A percentile compares a stretch with the other conserved stretches of the same genome.
phyloP scores from a whole-genome alignment of 306 rosid genomes.

The Cucumis cinereus region DNA sequence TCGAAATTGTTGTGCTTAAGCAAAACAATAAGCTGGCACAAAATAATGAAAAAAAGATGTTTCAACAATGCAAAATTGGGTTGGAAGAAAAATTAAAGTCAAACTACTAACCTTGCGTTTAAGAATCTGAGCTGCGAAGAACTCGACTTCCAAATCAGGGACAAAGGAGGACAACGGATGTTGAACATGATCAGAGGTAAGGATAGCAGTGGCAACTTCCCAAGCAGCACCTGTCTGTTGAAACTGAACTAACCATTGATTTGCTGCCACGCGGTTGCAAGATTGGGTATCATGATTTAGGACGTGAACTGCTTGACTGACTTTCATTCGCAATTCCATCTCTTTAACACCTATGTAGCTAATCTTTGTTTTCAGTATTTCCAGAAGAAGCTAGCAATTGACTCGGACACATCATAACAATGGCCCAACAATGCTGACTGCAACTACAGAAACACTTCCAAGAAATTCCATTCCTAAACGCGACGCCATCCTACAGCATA shows the following conservation, averaged over 20 bases:
- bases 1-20: neutral
- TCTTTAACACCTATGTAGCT: neutral
- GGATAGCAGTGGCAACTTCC: conserved; percentile 90
- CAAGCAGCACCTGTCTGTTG: conserved; percentile 93
- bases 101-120: conserved; percentile 60
- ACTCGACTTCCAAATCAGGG: conserved; percentile 67
- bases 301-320: conserved; percentile 83
- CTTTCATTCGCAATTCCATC: conserved; percentile 77
- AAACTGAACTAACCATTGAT: conserved; percentile 96
- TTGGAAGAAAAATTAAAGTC: neutral
- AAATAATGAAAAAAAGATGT: neutral
- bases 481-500: neutral
- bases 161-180: conserved; percentile 17
- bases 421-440: neutral
- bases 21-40: neutral
- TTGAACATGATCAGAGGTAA: conserved; percentile 47
- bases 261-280: conserved; percentile 96
- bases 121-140: conserved; percentile 97
- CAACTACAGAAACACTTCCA: neutral
- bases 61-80: neutral
- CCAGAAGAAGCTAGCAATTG: neutral
- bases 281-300: conserved; percentile 83
- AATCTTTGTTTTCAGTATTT: neutral
- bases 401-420: neutral
- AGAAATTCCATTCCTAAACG: neutral